Evolutionary conservation across 106 monocot genomes (phyloP).

Genomic region (Posidonia australis): DNA sequence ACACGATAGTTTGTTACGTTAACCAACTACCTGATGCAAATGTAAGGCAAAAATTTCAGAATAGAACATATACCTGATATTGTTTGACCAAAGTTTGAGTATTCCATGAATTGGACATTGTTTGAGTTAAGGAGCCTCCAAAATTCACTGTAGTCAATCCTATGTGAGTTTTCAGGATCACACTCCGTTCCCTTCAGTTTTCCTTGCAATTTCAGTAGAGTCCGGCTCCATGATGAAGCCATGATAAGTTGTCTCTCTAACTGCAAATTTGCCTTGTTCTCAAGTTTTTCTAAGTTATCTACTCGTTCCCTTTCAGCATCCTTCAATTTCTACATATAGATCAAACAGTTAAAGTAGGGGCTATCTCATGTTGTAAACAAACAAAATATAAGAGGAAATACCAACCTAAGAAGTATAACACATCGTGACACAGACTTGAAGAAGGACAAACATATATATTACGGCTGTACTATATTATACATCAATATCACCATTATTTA

Average conservation of each 20-base stretch:
- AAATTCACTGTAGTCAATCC: conserved; percentile 68
- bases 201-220: conserved; percentile 61
- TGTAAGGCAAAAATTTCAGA: not conserved
- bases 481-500: not conserved
- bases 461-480: not conserved
- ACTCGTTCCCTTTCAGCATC: conserved; percentile 43
- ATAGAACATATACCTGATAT: conserved; percentile 34
- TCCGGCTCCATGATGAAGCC: conserved; percentile 69
- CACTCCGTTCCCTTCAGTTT: conserved; percentile 81
- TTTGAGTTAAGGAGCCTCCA: conserved; percentile 62
- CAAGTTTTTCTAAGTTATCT: conserved; percentile 57
- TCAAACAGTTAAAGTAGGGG: conserved; percentile 5
- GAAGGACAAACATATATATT: too few species aligned
- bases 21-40: too few species aligned
- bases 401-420: not conserved
- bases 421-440: too few species aligned
- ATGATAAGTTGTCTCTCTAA: conserved; percentile 73
- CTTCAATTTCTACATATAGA: conserved; percentile 46
- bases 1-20: too few species aligned
- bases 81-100: conserved; percentile 71
- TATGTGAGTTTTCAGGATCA: conserved; percentile 75
- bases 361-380: not conserved
- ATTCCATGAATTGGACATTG: conserved; percentile 81
- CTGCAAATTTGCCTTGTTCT: conserved; percentile 55
- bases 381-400: not conserved